These are phyloP conservation scores for Nyssa sinensis DNA, from an alignment of 148 eudicot genomes.

Conservation along the genomic window DNA sequence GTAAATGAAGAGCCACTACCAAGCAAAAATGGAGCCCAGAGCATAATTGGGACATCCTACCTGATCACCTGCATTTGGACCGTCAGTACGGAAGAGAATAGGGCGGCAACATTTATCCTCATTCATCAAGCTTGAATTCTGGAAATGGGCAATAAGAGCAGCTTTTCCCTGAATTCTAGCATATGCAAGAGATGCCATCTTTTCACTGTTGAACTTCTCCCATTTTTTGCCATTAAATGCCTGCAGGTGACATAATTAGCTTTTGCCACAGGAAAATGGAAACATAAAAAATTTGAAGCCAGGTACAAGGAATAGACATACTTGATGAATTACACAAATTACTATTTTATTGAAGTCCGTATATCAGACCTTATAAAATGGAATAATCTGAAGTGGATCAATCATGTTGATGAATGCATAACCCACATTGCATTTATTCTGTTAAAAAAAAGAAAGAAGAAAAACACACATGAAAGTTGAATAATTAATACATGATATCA, in stretches of 20 bases:
- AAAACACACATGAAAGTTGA: background rate
- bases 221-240: conserved; percentile 70
- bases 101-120: conserved; percentile 90
- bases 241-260: conserved; percentile 33
- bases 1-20: background rate
- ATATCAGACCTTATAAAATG: conserved; percentile 63
- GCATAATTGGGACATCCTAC: conserved; percentile 23
- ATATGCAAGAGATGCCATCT: conserved; percentile 74
- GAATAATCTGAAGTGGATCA: conserved; percentile 57
- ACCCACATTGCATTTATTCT: conserved; percentile 88
- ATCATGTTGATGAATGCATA: conserved; percentile 80
- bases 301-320: background rate
- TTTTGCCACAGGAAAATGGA: background rate
- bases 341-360: background rate
- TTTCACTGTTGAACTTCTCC: conserved; percentile 85
- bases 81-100: conserved; percentile 64
- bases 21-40: background rate
- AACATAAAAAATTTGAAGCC: conserved; percentile 1
- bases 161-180: conserved; percentile 45
- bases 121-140: conserved; percentile 83
- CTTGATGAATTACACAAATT: background rate
- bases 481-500: background rate
- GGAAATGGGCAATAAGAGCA: conserved; percentile 77
- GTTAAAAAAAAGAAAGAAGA: conserved; percentile 21
- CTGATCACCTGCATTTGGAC: conserved; percentile 83